A percentile compares a stretch with the other conserved stretches of the same genome.
Evolutionary conservation across 1,284 basidiomycete genomes (phyloP).

Genomic region (Kwoniella shivajii): DNA sequence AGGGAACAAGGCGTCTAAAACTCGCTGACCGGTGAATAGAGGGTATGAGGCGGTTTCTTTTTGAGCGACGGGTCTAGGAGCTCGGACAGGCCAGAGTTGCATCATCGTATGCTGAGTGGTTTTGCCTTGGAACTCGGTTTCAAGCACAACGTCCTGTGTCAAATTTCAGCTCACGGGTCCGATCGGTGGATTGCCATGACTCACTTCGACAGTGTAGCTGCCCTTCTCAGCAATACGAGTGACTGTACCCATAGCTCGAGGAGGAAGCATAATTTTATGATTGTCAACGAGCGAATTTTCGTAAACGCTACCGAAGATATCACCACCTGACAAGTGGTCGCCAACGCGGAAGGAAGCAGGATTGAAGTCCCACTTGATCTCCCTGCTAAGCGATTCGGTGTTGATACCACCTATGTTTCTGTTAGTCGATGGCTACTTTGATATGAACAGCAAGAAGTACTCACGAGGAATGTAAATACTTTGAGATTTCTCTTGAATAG

Average conservation of each 20-base stretch:
- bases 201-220: slow-evolving; percentile 84
- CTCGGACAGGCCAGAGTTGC: slow-evolving; percentile 98
- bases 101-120: slow-evolving; percentile 92
- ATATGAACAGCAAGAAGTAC: slow-evolving; percentile 8
- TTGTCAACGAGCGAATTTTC: slow-evolving; percentile 96
- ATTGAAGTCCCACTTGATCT: slow-evolving; percentile 92
- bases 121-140: slow-evolving; percentile 98
- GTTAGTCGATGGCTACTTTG: background rate
- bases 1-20: slow-evolving; percentile 96
- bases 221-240: slow-evolving; percentile 93
- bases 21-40: slow-evolving; percentile 93
- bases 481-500: slow-evolving; percentile 93
- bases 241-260: slow-evolving; percentile 92
- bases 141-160: slow-evolving; percentile 85
- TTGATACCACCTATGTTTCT: slow-evolving; percentile 72
- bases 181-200: slow-evolving; percentile 37
- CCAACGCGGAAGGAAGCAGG: slow-evolving; percentile 85
- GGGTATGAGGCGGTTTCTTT: slow-evolving; percentile 93
- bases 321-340: slow-evolving; percentile 95
- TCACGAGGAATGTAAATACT: slow-evolving; percentile 95
- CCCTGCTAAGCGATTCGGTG: slow-evolving; percentile 89
- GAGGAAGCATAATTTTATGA: slow-evolving; percentile 96
- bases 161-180: slow-evolving; percentile 3
- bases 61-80: slow-evolving; percentile 90
- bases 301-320: slow-evolving; percentile 92